Evolutionary conservation across 2,329 filamentous ascomycete species (phyloP).

Genomic region (Aspergillus hiratsukae): DNA sequence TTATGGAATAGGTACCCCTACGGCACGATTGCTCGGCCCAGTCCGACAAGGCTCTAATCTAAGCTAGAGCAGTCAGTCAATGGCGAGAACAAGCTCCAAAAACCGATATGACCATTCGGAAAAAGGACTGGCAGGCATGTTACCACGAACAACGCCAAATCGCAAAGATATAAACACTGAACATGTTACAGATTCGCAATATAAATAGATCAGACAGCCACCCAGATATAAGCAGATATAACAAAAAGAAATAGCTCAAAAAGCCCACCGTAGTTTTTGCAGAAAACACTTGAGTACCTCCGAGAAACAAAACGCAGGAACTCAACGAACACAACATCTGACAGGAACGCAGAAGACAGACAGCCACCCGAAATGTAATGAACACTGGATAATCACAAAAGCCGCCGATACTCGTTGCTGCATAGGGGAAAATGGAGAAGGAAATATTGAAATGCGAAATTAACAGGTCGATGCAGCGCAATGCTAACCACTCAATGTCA

Average conservation of each 20-base stretch:
- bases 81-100: not conserved
- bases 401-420: constrained; percentile 1
- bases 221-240: constrained; percentile 23
- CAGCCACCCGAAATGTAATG: constrained; percentile 25
- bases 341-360: constrained; percentile 13
- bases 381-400: constrained; percentile 6
- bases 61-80: not conserved
- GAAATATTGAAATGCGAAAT: not conserved
- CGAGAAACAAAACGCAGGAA: constrained; percentile 1
- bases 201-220: constrained; percentile 38
- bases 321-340: not conserved
- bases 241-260: constrained; percentile 8
- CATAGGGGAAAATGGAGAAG: not conserved
- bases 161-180: constrained; percentile 2
- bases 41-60: too few relatives aligned
- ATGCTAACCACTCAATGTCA: not conserved
- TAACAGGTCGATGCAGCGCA: not conserved
- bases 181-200: constrained; percentile 1
- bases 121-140: not conserved
- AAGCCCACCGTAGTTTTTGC: constrained; percentile 11
- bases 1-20: too few relatives aligned
- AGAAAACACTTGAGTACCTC: not conserved
- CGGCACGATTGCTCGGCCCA: too few relatives aligned
- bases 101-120: not conserved
- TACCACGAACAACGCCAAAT: constrained; percentile 10